Base-by-base conservation (phyloP, 257 asterid genomes). In the Salvia rosmarinus region DNA sequence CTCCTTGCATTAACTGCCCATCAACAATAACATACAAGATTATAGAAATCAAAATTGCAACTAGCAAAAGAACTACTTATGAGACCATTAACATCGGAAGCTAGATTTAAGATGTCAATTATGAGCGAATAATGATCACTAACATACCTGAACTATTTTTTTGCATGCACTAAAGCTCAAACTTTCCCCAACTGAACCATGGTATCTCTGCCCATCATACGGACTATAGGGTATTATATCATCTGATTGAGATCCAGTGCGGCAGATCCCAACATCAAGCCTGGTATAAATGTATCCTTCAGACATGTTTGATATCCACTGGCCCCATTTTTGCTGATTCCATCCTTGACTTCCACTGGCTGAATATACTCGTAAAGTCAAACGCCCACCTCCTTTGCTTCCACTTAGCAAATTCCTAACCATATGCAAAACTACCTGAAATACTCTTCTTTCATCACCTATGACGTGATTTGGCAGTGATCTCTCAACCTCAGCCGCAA, bases 1-100 rank as follows among this genome's bases (percentile, higher is more conserved):
- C 97, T 57, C 99, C 99, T 85, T 91, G 97, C 99, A 95, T 95
- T 72, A 91, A 75, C 99, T 95, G 98, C 73, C 11, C 62, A 67
- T 63, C 42, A 12, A 50, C 19, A 60, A 57, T 11, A 65, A 51
- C 42, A 61, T 25, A 37, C 32, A 20, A 1, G 47, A 43, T 23
- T 43, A 21, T 4, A 19, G 52, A 42, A 62, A 62, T 20, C 12
- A 63, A 37, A 61, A 28, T 58, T 63, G 34, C 10, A 59, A 16
- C 68, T 25, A 32, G 35, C 34, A 40, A 51, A 13, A 21, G 6
- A 65, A 44, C 40, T 50, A 52, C 20, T 14, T 13, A 14, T 14
- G 21, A 50, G 49, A 55, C 64, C 28, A 66, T 49, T 34, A 2
- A 19, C 23, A 8, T 57, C 14, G 55, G 51, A 61, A 3, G 60